Conservation (phyloP, 1,284 basidiomycete genomes). For the Austroboletus rostrupii region DNA sequence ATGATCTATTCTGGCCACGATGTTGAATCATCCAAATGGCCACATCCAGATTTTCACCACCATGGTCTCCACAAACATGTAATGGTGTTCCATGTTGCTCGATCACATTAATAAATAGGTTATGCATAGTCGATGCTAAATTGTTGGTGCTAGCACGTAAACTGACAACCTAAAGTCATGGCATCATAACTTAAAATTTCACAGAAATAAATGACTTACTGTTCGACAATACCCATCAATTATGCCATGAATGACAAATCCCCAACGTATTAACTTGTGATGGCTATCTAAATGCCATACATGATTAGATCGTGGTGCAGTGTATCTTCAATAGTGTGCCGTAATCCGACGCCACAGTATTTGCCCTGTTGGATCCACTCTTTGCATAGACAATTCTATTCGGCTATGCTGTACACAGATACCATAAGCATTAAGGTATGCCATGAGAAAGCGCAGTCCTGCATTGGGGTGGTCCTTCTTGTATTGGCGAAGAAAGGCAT, state of each 20-base stretch:
- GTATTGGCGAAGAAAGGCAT: background rate
- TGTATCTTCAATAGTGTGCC: slow-evolving; percentile 12
- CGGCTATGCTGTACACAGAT: background rate
- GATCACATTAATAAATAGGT: slow-evolving; percentile 1
- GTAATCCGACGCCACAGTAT: slow-evolving; percentile 15
- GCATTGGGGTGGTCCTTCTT: background rate
- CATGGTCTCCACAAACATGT: slow-evolving; percentile 9
- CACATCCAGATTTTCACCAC: slow-evolving; percentile 27
- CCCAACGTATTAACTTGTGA: slow-evolving; percentile 48
- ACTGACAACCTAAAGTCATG: slow-evolving; percentile 4
- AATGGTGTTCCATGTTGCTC: background rate
- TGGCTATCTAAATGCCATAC: slow-evolving; percentile 48
- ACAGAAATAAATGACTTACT: background rate
- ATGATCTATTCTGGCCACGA: slow-evolving; percentile 13
- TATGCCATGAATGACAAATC: slow-evolving; percentile 46
- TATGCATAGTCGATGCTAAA: slow-evolving; percentile 1
- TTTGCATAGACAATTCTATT: background rate
- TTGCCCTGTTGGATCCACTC: no score
- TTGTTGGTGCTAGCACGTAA: slow-evolving; percentile 4
- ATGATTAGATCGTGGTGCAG: background rate
- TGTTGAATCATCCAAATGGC: slow-evolving; percentile 20
- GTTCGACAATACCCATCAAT: slow-evolving; percentile 25
- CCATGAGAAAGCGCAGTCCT: slow-evolving; percentile 1
- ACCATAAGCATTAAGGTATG: background rate
- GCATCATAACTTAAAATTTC: no score